A percentile compares a stretch with the other conserved stretches of the same genome.
These are phyloP conservation scores for Forsythia suspensa DNA, from an alignment of 257 asterid species.

Conservation along the genomic window DNA sequence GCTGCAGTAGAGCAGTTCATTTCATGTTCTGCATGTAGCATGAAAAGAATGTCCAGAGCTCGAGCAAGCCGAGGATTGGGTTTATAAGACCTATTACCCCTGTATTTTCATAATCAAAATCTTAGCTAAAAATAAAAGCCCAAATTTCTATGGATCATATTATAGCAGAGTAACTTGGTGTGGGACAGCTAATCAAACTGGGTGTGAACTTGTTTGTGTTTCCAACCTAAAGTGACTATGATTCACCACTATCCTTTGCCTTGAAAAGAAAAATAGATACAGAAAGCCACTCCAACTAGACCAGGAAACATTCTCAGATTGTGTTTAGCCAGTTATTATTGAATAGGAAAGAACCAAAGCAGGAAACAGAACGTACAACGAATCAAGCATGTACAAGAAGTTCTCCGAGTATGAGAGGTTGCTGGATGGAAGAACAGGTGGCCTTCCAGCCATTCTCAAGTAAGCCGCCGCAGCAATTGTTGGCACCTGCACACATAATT, in stretches of 20 bases:
- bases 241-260: constrained; percentile 7
- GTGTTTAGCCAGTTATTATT: not conserved
- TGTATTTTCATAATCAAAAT: constrained; percentile 43
- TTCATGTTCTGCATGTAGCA: constrained; percentile 96
- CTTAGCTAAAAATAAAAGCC: constrained; percentile 21
- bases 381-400: constrained; percentile 98
- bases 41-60: constrained; percentile 88
- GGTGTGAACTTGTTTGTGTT: not conserved
- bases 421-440: constrained; percentile 93
- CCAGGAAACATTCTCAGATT: not conserved
- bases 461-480: constrained; percentile 99
- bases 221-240: constrained; percentile 9
- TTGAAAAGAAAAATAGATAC: constrained; percentile 8
- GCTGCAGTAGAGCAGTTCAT: constrained; percentile 99
- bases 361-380: constrained; percentile 60
- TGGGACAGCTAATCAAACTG: not conserved
- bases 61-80: constrained; percentile 99
- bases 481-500: constrained; percentile 67
- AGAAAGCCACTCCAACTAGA: constrained; percentile 2
- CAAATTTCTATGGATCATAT: constrained; percentile 4
- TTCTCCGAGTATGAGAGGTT: constrained; percentile 92
- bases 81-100: constrained; percentile 86
- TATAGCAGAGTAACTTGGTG: not conserved
- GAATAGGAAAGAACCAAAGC: constrained; percentile 1
- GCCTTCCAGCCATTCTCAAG: constrained; percentile 97